These are phyloP conservation scores for Moesziomyces sp. DNA, from an alignment of 1,284 basidiomycete species.

Conservation along the genomic window DNA sequence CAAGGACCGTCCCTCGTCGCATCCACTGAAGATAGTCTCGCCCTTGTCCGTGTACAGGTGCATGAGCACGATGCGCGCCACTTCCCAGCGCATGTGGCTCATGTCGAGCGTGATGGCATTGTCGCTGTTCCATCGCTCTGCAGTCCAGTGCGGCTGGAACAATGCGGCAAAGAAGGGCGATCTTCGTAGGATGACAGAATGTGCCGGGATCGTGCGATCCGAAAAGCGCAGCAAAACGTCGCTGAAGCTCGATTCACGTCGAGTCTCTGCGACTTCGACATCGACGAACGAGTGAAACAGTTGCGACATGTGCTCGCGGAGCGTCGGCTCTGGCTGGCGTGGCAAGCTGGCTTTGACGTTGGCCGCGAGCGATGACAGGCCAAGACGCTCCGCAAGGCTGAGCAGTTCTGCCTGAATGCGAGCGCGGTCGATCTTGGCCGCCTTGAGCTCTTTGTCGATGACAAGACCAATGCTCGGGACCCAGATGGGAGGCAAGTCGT, in stretches of 20 bases:
- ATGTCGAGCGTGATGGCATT: slow-evolving; percentile 76
- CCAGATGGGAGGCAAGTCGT: slow-evolving; percentile 84
- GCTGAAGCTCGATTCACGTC: slow-evolving; percentile 63
- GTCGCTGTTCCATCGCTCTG: slow-evolving; percentile 73
- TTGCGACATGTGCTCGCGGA: slow-evolving; percentile 71
- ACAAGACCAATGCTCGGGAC: slow-evolving; percentile 77
- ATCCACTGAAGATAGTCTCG: slow-evolving; percentile 75
- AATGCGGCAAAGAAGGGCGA: slow-evolving; percentile 88
- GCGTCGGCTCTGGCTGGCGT: slow-evolving; percentile 69
- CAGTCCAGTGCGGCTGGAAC: slow-evolving; percentile 85
- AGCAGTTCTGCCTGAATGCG: slow-evolving; percentile 73
- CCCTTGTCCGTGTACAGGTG: slow-evolving; percentile 84
- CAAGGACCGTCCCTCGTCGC: slow-evolving; percentile 69
- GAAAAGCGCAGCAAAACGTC: slow-evolving; percentile 82
- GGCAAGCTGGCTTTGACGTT: slow-evolving; percentile 69
- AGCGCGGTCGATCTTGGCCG: slow-evolving; percentile 76
- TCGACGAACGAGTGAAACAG: slow-evolving; percentile 69
- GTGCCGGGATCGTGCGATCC: slow-evolving; percentile 77
- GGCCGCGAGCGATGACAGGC: slow-evolving; percentile 67
- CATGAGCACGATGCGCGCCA: slow-evolving; percentile 80
- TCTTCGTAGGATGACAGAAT: slow-evolving; percentile 82
- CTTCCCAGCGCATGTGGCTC: slow-evolving; percentile 79
- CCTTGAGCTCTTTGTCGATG: slow-evolving; percentile 70
- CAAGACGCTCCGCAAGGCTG: slow-evolving; percentile 72
- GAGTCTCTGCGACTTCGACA: slow-evolving; percentile 1